Conservation (phyloP, 192 early-diverging fungal species). For the Coemansia reversa region DNA sequence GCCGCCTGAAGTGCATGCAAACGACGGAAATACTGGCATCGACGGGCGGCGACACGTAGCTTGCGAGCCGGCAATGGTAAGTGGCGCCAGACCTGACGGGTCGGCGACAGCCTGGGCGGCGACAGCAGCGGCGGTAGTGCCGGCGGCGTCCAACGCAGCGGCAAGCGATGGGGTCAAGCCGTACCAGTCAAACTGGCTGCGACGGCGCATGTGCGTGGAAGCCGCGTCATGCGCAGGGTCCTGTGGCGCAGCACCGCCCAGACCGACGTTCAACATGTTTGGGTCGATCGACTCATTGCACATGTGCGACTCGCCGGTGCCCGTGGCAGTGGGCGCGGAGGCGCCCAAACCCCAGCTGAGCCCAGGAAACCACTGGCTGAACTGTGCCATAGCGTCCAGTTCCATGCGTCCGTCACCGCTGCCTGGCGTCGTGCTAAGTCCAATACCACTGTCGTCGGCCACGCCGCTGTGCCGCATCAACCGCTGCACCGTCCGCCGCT, state of each 20-base stretch:
- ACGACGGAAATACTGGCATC: conserved; percentile 50
- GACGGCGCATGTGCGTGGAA: conserved; percentile 39
- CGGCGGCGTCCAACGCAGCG: conserved; percentile 38
- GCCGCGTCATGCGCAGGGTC: conserved; percentile 6
- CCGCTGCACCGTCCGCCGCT: conserved; percentile 47
- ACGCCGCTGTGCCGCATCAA: conserved; percentile 44
- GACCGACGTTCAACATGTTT: conserved; percentile 48
- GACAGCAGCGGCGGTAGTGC: conserved; percentile 20
- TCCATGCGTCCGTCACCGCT: conserved; percentile 27
- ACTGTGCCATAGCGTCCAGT: conserved; percentile 41
- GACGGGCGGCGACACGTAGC: conserved; percentile 41
- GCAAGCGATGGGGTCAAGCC: conserved; percentile 49
- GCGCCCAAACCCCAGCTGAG: conserved; percentile 1
- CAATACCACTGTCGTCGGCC: conserved; percentile 52
- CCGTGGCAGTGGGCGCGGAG: background rate
- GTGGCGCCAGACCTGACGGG: conserved; percentile 15
- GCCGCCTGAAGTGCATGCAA: conserved; percentile 18
- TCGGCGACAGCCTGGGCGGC: conserved; percentile 18
- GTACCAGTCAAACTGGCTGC: conserved; percentile 55
- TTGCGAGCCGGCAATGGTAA: conserved; percentile 7
- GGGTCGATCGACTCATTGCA: conserved; percentile 49
- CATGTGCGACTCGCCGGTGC: conserved; percentile 10
- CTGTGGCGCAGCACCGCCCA: conserved; percentile 2
- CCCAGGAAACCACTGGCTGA: conserved; percentile 52
- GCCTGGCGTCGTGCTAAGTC: conserved; percentile 38